phyloP scores from a whole-genome alignment of 2,329 filamentous ascomycete species.

The Botrytis hyacinthi region DNA sequence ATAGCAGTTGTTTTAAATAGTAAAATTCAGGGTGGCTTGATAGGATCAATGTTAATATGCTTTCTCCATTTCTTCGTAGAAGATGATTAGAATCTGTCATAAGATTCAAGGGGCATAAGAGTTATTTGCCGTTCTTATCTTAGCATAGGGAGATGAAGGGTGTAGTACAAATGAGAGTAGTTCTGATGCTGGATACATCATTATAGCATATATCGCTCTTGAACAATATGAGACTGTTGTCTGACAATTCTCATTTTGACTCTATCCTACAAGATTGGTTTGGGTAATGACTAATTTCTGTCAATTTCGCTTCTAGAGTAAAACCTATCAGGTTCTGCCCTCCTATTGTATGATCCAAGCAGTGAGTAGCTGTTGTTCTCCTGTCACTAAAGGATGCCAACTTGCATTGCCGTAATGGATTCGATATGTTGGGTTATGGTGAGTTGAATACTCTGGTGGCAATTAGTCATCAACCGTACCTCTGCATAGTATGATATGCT shows the following conservation, averaged over 20 bases:
- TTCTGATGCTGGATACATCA: background rate
- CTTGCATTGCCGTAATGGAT: background rate
- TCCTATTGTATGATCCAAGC: too few relatives aligned
- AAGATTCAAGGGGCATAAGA: background rate
- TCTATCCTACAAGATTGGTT: background rate
- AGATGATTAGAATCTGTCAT: background rate
- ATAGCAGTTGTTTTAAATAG: rapidly evolving
- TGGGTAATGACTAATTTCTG: background rate
- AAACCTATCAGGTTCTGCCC: too few relatives aligned
- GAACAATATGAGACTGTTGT: background rate
- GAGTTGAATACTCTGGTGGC: background rate
- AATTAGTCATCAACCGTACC: background rate
- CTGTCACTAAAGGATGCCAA: background rate
- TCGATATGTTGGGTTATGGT: rapidly evolving
- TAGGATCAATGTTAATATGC: background rate
- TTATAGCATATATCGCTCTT: background rate
- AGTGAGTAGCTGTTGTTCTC: background rate
- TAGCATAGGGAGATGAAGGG: background rate
- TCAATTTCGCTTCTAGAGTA: too few relatives aligned
- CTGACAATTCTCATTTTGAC: background rate
- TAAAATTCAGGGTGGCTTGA: background rate
- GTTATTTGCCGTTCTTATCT: background rate
- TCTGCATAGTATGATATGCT: background rate
- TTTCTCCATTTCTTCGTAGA: too few relatives aligned
- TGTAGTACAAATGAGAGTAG: rapidly evolving